Evolutionary conservation across 306 rosid genomes (phyloP).

Genomic region (Citrullus colocynthis): DNA sequence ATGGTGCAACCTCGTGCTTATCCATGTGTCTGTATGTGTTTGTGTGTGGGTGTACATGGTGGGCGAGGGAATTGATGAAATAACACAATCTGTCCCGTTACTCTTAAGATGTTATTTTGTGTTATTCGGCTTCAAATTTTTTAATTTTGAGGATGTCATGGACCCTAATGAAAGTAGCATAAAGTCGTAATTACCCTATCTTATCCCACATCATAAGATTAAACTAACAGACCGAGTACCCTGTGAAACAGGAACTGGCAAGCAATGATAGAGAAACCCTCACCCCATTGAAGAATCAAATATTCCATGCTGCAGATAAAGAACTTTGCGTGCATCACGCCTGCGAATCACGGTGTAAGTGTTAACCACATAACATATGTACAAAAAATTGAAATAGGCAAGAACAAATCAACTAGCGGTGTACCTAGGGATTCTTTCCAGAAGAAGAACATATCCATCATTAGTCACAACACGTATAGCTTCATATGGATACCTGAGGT

Average conservation of each 20-base stretch:
- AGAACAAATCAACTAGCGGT: background rate
- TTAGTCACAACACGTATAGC: conserved; percentile 71
- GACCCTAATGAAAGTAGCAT: background rate
- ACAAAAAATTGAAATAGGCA: background rate
- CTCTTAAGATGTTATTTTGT: background rate
- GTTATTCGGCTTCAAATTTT: background rate
- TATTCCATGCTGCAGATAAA: conserved; percentile 86
- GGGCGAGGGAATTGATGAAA: background rate
- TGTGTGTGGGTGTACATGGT: background rate
- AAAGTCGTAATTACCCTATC: background rate
- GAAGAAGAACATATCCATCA: conserved; percentile 84
- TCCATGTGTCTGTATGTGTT: background rate
- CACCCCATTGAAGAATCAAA: conserved; percentile 96
- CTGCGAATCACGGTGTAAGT: conserved; percentile 38
- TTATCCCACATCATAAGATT: background rate
- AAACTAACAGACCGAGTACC: background rate
- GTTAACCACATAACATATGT: background rate
- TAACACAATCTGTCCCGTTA: background rate
- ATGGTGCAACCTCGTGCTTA: background rate
- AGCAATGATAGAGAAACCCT: conserved; percentile 19
- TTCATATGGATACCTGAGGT: conserved; percentile 75
- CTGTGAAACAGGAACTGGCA: background rate
- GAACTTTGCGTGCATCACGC: conserved; percentile 77
- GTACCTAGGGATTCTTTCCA: conserved; percentile 96
- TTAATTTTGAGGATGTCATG: background rate